Evolutionary conservation across 805 yeast genomes (phyloP).

Genomic region (Hanseniaspora singularis): DNA sequence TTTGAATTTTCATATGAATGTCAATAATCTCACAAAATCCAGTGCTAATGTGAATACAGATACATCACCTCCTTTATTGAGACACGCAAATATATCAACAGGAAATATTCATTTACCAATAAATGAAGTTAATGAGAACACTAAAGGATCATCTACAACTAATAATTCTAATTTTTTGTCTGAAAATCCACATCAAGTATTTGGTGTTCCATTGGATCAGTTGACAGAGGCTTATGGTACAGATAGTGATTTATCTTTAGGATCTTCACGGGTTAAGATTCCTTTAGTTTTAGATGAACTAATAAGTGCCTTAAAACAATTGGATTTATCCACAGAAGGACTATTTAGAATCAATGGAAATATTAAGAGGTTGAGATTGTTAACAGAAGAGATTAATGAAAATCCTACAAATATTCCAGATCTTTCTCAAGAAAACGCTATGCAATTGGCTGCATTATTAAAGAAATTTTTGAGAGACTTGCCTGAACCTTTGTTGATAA

Average conservation of each 20-base stretch:
- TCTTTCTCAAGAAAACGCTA: conserved; percentile 63
- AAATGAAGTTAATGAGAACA: too few relatives aligned
- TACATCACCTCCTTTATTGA: not conserved
- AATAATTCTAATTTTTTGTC: not conserved
- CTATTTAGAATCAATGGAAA: conserved; percentile 94
- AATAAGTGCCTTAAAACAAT: conserved; percentile 67
- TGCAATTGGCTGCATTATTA: conserved; percentile 84
- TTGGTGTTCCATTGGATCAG: conserved; percentile 64
- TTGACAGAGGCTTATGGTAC: conserved; percentile 63
- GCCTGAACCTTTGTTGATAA: conserved; percentile 82
- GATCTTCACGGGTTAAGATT: conserved; percentile 63
- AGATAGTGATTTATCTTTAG: conserved; percentile 74
- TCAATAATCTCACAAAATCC: too few relatives aligned
- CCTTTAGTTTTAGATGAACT: conserved; percentile 84
- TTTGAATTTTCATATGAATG: too few relatives aligned
- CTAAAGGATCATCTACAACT: too few relatives aligned
- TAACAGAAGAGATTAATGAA: conserved; percentile 61
- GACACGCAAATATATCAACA: not conserved
- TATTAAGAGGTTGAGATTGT: conserved; percentile 62
- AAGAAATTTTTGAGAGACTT: conserved; percentile 84
- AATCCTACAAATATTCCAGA: conserved; percentile 62
- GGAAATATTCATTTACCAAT: too few relatives aligned
- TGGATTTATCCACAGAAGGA: conserved; percentile 93
- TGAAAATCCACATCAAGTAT: conserved; percentile 37
- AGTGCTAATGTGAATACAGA: not conserved